A percentile compares a stretch with the other conserved stretches of the same genome.
Evolutionary conservation across 768 basidiomycete species (phyloP).

Genomic region (Tephrocybe sp.): DNA sequence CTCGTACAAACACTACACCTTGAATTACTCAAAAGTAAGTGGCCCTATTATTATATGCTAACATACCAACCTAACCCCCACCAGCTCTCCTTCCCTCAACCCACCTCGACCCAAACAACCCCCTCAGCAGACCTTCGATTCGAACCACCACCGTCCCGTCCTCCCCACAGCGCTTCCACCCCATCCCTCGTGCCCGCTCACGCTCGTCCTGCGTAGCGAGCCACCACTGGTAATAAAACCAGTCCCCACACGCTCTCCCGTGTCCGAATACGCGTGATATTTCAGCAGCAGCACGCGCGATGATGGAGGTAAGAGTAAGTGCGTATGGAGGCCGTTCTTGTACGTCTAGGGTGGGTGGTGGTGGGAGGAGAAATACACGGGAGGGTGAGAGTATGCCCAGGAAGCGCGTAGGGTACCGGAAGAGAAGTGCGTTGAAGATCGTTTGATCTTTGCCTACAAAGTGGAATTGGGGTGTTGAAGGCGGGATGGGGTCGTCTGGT

Average conservation of each 20-base stretch:
- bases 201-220: slow-evolving; percentile 29
- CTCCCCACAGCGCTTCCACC: slow-evolving; percentile 4
- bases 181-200: slow-evolving; percentile 19
- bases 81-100: slow-evolving; percentile 2
- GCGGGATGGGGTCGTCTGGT: slow-evolving; percentile 35
- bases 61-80: too few relatives aligned
- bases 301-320: too few relatives aligned
- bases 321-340: slow-evolving; percentile 15
- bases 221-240: slow-evolving; percentile 56
- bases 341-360: not conserved
- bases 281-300: too few relatives aligned
- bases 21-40: too few relatives aligned
- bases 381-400: slow-evolving; percentile 33
- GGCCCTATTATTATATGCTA: too few relatives aligned
- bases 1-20: too few relatives aligned
- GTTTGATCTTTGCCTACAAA: slow-evolving; percentile 66
- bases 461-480: slow-evolving; percentile 14
- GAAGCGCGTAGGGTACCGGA: slow-evolving; percentile 48
- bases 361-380: slow-evolving; percentile 14
- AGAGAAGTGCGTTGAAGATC: slow-evolving; percentile 46
- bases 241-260: slow-evolving; percentile 36
- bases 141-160: slow-evolving; percentile 4
- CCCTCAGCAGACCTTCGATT: slow-evolving; percentile 14
- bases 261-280: too few relatives aligned
- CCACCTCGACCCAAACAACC: slow-evolving; percentile 17